Conservation (phyloP, 2,329 filamentous ascomycete genomes). For the Arachnomyces sp. region DNA sequence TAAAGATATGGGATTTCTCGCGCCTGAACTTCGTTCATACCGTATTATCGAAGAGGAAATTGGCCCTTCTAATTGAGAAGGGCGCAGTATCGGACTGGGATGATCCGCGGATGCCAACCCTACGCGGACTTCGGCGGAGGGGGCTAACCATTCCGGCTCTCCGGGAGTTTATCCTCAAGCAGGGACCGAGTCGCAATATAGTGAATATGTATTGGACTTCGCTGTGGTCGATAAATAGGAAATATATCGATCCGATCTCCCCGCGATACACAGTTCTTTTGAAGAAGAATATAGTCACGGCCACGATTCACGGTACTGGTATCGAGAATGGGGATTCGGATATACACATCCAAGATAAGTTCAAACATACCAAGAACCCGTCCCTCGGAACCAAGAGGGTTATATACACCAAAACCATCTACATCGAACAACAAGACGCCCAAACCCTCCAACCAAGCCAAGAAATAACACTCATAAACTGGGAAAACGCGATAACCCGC, state of each 20-base stretch:
- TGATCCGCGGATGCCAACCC: slow-evolving; percentile 28
- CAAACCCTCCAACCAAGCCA: slow-evolving; percentile 18
- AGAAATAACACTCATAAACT: slow-evolving; percentile 24
- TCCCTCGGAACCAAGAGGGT: slow-evolving; percentile 21
- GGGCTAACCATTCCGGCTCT: slow-evolving; percentile 8
- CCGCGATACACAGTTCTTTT: slow-evolving; percentile 18
- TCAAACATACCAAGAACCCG: slow-evolving; percentile 18
- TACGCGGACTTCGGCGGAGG: slow-evolving; percentile 26
- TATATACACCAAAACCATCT: slow-evolving; percentile 16
- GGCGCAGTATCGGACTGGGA: slow-evolving; percentile 28
- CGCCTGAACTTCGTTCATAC: slow-evolving; percentile 30
- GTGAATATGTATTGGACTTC: slow-evolving; percentile 31
- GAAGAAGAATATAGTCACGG: slow-evolving; percentile 14
- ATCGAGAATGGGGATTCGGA: too few relatives aligned
- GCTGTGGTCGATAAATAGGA: slow-evolving; percentile 52
- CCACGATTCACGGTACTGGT: slow-evolving; percentile 43
- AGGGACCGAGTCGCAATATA: slow-evolving; percentile 29
- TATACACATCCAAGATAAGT: slow-evolving; percentile 38
- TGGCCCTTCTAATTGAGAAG: slow-evolving; percentile 26
- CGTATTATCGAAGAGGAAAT: slow-evolving; percentile 28
- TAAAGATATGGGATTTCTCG: slow-evolving; percentile 28
- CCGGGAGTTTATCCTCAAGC: slow-evolving; percentile 29
- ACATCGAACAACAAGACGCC: slow-evolving; percentile 20
- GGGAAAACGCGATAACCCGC: slow-evolving; percentile 21
- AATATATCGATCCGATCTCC: slow-evolving; percentile 56